These are phyloP conservation scores for Begonia loranthoides DNA, from an alignment of 306 rosid species.

Conservation along the genomic window DNA sequence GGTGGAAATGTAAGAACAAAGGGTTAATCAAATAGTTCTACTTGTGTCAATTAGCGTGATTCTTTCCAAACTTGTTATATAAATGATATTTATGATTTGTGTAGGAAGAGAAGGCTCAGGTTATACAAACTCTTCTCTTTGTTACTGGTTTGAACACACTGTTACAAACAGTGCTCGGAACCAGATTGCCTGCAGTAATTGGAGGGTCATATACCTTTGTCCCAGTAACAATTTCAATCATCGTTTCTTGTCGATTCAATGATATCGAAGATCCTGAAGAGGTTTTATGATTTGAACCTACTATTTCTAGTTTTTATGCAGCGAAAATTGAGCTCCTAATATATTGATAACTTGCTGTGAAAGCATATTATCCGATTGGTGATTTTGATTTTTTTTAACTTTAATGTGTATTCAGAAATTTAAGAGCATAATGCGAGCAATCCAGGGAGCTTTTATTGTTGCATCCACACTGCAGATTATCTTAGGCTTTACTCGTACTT, in stretches of 20 bases:
- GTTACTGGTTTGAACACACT: slow-evolving; percentile 96
- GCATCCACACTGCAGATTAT: slow-evolving; percentile 99
- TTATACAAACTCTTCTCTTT: slow-evolving; percentile 86
- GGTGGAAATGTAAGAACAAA: slow-evolving; percentile 82
- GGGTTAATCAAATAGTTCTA: not conserved
- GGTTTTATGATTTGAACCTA: no score
- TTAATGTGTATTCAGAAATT: slow-evolving; percentile 49
- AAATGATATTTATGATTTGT: slow-evolving; percentile 4
- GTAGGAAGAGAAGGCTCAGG: slow-evolving; percentile 91
- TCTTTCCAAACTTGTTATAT: not conserved
- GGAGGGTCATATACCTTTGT: slow-evolving; percentile 94
- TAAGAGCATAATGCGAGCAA: slow-evolving; percentile 89
- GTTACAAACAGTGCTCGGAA: slow-evolving; percentile 70
- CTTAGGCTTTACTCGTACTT: slow-evolving; percentile 94
- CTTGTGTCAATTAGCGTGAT: no score
- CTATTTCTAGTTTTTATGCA: no score
- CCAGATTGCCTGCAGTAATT: slow-evolving; percentile 88
- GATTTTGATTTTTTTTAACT: not conserved
- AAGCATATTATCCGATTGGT: no score
- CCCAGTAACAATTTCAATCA: slow-evolving; percentile 86
- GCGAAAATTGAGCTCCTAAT: no score
- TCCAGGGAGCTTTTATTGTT: slow-evolving; percentile 89
- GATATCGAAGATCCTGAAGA: slow-evolving; percentile 49
- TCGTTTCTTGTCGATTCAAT: slow-evolving; percentile 79
- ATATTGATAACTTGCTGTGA: not conserved